Evolutionary conservation across 2,329 filamentous ascomycete species (phyloP).

Genomic region (Cercospora nicotianae): DNA sequence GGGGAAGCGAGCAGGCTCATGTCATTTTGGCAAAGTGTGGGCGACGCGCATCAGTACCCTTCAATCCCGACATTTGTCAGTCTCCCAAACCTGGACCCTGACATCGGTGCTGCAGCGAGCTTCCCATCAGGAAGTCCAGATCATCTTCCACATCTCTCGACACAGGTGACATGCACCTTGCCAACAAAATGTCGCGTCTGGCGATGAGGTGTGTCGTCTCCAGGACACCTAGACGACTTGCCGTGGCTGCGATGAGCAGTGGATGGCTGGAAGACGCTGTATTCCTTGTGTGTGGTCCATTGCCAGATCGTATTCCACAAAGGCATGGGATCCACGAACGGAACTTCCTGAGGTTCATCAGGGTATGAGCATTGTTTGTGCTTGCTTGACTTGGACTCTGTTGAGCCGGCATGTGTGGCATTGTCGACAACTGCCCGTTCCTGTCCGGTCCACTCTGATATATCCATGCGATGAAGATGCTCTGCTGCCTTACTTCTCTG

Average conservation of each 20-base stretch:
- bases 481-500: conserved; percentile 9
- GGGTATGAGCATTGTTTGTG: background rate
- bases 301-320: background rate
- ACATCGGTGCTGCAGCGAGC: background rate
- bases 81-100: no score
- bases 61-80: background rate
- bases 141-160: background rate
- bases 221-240: background rate
- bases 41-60: background rate
- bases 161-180: background rate
- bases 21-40: background rate
- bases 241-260: background rate
- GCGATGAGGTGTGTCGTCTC: background rate
- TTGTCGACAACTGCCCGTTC: background rate
- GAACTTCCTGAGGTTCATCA: background rate
- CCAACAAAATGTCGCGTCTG: no score
- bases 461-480: background rate
- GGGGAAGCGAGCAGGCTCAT: background rate
- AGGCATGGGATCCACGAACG: no score
- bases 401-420: background rate
- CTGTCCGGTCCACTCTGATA: background rate
- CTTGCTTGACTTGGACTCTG: background rate
- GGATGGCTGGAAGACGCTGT: background rate
- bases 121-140: background rate
- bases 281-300: background rate